phyloP scores from a whole-genome alignment of 2,329 filamentous ascomycete genomes.

The Gnomoniopsis sp. region DNA sequence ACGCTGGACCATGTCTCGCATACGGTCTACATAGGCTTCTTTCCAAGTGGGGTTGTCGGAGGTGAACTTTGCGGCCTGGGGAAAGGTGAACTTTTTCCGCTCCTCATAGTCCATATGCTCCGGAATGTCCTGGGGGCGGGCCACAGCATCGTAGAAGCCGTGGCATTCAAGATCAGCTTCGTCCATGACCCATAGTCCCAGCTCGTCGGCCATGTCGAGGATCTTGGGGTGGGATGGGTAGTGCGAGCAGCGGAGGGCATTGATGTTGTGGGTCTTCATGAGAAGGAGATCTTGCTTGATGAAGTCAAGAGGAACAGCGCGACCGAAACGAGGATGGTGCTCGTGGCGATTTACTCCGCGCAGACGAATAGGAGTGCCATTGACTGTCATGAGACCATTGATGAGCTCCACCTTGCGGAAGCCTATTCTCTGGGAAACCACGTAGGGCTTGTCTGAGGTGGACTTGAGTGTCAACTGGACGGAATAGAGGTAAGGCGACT shows the following conservation, averaged over 20 bases:
- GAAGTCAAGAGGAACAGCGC: constrained; percentile 60
- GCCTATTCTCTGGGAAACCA: constrained; percentile 52
- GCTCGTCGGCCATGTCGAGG: constrained; percentile 59
- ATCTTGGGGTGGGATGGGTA: constrained; percentile 62
- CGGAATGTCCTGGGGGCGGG: constrained; percentile 48
- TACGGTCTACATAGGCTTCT: constrained; percentile 65
- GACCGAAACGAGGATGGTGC: constrained; percentile 62
- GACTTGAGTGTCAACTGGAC: constrained; percentile 41
- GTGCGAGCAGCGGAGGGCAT: constrained; percentile 66
- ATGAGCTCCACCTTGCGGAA: constrained; percentile 64
- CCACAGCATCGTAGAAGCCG: constrained; percentile 48
- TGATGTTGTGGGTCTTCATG: constrained; percentile 71
- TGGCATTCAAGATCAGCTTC: constrained; percentile 52
- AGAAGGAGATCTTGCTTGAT: constrained; percentile 59
- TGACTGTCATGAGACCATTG: constrained; percentile 58
- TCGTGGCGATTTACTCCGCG: constrained; percentile 68
- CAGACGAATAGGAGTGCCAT: constrained; percentile 58
- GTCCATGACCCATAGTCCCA: constrained; percentile 61
- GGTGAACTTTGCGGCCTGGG: constrained; percentile 53
- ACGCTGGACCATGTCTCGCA: constrained; percentile 59
- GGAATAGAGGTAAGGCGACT: constrained; percentile 60
- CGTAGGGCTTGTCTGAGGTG: constrained; percentile 28
- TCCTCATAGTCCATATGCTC: constrained; percentile 58
- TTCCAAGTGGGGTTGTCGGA: constrained; percentile 60
- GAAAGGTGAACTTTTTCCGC: constrained; percentile 54